phyloP scores from a whole-genome alignment of 169 alveolate genomes.

The Theileria annulata region DNA sequence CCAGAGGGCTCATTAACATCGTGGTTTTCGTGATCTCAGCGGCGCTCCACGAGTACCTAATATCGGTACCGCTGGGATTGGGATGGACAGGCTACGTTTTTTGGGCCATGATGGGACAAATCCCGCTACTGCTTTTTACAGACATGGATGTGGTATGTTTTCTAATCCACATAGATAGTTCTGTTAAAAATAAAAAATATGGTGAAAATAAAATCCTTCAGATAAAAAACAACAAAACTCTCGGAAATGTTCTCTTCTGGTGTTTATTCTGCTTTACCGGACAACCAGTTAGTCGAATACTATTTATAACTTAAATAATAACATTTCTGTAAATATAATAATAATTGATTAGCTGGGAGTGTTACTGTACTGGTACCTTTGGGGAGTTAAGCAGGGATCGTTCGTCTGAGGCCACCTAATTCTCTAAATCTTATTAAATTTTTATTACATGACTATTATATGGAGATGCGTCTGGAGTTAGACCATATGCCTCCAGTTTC shows the following conservation, averaged over 20 bases:
- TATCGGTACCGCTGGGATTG: constrained; percentile 86
- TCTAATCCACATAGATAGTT: not conserved
- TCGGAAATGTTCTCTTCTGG: constrained; percentile 92
- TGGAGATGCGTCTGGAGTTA: not conserved
- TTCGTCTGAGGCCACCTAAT: constrained; percentile 12
- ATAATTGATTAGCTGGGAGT: constrained; percentile 50
- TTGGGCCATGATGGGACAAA: constrained; percentile 73
- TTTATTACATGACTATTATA: not conserved
- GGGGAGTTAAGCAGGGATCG: constrained; percentile 72
- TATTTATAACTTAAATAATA: not conserved
- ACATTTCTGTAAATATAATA: too few species aligned
- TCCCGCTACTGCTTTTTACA: constrained; percentile 76
- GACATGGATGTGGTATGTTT: constrained; percentile 60
- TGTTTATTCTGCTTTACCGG: constrained; percentile 90
- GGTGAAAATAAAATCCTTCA: constrained; percentile 20
- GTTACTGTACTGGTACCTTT: constrained; percentile 69
- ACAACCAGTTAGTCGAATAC: constrained; percentile 83
- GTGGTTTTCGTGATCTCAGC: constrained; percentile 86
- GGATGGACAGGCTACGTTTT: constrained; percentile 91
- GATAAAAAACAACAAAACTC: constrained; percentile 78
- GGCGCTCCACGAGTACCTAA: constrained; percentile 85
- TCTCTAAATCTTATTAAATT: not conserved
- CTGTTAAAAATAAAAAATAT: not conserved
- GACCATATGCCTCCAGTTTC: not conserved
- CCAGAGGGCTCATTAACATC: constrained; percentile 71